Evolutionary conservation across 1,139 yeast genomes (phyloP).

Genomic region (Scheffersomyces illinoinensis): DNA sequence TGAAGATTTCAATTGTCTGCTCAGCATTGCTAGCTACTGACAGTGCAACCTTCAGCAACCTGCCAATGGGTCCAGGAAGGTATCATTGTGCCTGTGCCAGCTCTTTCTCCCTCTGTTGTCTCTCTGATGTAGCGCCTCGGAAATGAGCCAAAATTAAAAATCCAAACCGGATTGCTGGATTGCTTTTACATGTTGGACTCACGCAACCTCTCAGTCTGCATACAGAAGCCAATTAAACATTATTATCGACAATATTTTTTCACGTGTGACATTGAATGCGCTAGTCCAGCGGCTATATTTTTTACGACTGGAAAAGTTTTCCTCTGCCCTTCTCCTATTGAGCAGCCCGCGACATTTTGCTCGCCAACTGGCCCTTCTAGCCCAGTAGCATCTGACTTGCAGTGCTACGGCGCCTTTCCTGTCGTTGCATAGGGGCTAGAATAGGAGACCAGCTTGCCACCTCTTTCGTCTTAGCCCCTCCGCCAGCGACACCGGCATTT

Average conservation of each 20-base stretch:
- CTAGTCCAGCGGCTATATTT: background rate
- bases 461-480: background rate
- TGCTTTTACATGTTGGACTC: background rate
- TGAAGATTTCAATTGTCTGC: too few species aligned
- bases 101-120: background rate
- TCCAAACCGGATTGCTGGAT: background rate
- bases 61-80: too few species aligned
- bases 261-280: background rate
- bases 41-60: too few species aligned
- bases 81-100: too few species aligned
- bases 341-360: background rate
- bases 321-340: background rate
- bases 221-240: background rate
- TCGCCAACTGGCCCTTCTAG: background rate
- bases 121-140: background rate
- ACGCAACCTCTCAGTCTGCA: background rate
- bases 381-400: background rate
- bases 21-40: too few species aligned
- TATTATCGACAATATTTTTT: background rate
- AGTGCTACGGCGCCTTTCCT: background rate
- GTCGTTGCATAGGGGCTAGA: background rate
- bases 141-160: background rate
- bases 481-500: background rate
- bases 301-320: background rate
- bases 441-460: background rate